Conservation (phyloP, 345 rosid species). For the thale cress (Arabidopsis thaliana) region DNA sequence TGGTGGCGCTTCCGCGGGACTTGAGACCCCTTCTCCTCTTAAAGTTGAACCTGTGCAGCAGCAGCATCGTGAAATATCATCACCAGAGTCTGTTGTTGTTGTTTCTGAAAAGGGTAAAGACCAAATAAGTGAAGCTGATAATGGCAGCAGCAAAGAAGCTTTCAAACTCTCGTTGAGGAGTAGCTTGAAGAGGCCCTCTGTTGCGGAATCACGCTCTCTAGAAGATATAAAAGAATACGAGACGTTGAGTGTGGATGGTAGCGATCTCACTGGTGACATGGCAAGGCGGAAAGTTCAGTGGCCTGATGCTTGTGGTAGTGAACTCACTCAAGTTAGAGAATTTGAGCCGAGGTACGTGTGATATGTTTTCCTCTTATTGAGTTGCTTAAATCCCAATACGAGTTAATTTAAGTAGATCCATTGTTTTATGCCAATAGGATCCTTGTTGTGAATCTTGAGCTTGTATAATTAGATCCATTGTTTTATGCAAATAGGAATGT, state of each 20-base stretch:
- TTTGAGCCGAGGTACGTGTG: slow-evolving; percentile 89
- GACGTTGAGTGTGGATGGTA: slow-evolving; percentile 52
- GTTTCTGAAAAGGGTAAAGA: slow-evolving; percentile 55
- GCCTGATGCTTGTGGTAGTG: slow-evolving; percentile 91
- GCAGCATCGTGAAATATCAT: slow-evolving; percentile 56
- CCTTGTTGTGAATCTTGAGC: not conserved
- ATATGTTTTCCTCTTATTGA: slow-evolving; percentile 16
- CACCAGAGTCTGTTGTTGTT: slow-evolving; percentile 52
- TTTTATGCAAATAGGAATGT: not conserved
- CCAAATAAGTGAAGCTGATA: slow-evolving; percentile 48
- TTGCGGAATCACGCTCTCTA: slow-evolving; percentile 48
- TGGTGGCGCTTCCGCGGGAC: slow-evolving; percentile 85
- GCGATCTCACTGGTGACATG: slow-evolving; percentile 49
- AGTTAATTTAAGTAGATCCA: not conserved
- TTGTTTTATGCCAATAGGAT: not conserved
- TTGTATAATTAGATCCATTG: not conserved
- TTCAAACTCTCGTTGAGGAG: slow-evolving; percentile 64
- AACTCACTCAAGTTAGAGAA: slow-evolving; percentile 86
- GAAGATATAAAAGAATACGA: slow-evolving; percentile 51
- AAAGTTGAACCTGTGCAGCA: slow-evolving; percentile 78
- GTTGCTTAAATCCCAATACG: not conserved
- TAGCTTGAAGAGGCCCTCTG: slow-evolving; percentile 74
- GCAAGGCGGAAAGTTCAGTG: slow-evolving; percentile 89
- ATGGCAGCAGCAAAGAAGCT: slow-evolving; percentile 51
- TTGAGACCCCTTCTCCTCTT: slow-evolving; percentile 70